These are phyloP conservation scores for Fusarium brevicatenulatum DNA, from an alignment of 2,329 filamentous ascomycete species.

Conservation along the genomic window DNA sequence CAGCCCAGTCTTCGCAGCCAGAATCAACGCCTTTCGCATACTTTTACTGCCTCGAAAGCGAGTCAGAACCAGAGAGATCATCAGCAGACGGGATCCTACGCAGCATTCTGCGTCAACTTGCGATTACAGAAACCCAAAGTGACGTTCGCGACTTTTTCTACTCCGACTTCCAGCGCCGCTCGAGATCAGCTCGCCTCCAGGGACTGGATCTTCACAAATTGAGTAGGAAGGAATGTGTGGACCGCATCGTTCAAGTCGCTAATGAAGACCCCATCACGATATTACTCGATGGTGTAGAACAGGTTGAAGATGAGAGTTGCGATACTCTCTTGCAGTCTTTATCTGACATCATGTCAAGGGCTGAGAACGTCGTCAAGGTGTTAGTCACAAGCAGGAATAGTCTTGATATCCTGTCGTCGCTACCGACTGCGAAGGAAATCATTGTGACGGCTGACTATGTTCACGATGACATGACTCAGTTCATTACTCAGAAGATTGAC, in stretches of 20 bases:
- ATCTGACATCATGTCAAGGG: not conserved
- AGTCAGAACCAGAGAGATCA: not conserved
- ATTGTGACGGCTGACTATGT: not conserved
- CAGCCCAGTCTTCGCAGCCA: not conserved
- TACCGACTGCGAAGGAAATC: not conserved
- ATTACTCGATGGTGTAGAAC: conserved; percentile 1
- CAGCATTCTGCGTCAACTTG: not conserved
- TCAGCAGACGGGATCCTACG: not conserved
- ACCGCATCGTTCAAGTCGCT: conserved; percentile 10
- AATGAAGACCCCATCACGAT: conserved; percentile 15
- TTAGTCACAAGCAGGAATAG: conserved; percentile 5
- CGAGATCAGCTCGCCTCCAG: not conserved
- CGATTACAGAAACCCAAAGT: not conserved
- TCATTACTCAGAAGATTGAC: not conserved
- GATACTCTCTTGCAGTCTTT: not conserved
- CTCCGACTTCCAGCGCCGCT: conserved; percentile 1
- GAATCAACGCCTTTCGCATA: not conserved
- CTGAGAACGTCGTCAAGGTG: not conserved
- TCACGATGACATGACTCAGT: not conserved
- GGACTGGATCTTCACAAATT: not conserved
- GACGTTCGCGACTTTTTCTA: conserved; percentile 2
- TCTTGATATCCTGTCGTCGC: not conserved
- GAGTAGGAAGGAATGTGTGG: not conserved
- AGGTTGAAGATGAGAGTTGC: not conserved
- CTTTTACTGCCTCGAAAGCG: not conserved